Percentiles rank a stretch among this genome's conserved stretches.
Evolutionary conservation across 2,329 filamentous ascomycete genomes (phyloP).

Genomic region (Penicillium sp.): DNA sequence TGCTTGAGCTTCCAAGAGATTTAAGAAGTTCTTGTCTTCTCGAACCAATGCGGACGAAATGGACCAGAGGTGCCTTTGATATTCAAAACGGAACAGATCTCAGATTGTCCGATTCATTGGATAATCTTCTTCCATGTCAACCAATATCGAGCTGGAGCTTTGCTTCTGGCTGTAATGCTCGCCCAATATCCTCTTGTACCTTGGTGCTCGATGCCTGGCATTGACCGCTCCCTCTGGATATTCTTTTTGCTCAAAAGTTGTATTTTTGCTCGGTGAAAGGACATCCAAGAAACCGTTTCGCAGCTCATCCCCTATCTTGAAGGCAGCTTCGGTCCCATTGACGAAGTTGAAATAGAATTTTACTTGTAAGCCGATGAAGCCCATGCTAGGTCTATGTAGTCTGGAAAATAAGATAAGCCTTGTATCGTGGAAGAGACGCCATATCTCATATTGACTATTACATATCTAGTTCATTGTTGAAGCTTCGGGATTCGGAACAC

Average conservation of each 20-base stretch:
- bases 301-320: slow-evolving; percentile 44
- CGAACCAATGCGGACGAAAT: too few relatives aligned
- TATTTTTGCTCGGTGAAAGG: slow-evolving; percentile 64
- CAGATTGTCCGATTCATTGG: not conserved
- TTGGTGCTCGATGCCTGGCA: slow-evolving; percentile 56
- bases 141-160: not conserved
- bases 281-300: slow-evolving; percentile 49
- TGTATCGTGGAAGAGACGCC: not conserved
- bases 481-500: not conserved
- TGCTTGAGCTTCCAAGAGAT: too few relatives aligned
- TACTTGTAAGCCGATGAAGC: slow-evolving; percentile 51
- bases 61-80: too few relatives aligned
- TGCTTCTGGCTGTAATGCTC: slow-evolving; percentile 11
- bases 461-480: not conserved
- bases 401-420: slow-evolving; percentile 55
- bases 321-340: slow-evolving; percentile 48
- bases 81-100: too few relatives aligned
- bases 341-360: slow-evolving; percentile 31
- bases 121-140: not conserved
- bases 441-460: not conserved
- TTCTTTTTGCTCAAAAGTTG: slow-evolving; percentile 59
- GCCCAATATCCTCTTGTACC: slow-evolving; percentile 55
- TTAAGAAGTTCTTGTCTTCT: too few relatives aligned
- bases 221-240: slow-evolving; percentile 65
- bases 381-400: slow-evolving; percentile 62